Evolutionary conservation across 352 stramenopile genomes (phyloP).

Genomic region (Phytophthora meadii): DNA sequence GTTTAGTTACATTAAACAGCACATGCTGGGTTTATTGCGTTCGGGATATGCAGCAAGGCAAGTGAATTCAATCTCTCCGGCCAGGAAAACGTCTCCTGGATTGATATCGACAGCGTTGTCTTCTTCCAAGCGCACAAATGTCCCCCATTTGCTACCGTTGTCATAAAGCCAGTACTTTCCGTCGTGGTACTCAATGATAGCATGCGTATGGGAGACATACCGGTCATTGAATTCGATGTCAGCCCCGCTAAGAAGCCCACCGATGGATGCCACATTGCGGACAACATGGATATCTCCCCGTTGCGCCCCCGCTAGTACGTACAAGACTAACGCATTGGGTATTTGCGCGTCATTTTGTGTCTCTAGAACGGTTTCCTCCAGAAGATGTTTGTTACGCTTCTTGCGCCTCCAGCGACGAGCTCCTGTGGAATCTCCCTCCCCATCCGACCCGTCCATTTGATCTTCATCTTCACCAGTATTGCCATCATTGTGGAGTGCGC

Average conservation of each 20-base stretch:
- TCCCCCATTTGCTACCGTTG: conserved; percentile 70
- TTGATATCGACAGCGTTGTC: conserved; percentile 69
- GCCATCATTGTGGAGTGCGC: conserved; percentile 20
- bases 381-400: conserved; percentile 75
- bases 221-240: conserved; percentile 79
- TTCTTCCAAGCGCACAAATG: conserved; percentile 77
- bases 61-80: conserved; percentile 81
- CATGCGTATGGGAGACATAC: conserved; percentile 63
- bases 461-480: conserved; percentile 27
- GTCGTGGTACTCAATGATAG: conserved; percentile 79
- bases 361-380: conserved; percentile 66
- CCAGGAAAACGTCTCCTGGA: conserved; percentile 73
- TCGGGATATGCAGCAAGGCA: conserved; percentile 70
- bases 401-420: conserved; percentile 72
- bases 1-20: conserved; percentile 49
- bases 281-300: conserved; percentile 83
- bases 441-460: conserved; percentile 11
- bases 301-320: conserved; percentile 80
- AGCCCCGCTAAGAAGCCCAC: conserved; percentile 54
- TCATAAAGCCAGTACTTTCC: conserved; percentile 80
- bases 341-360: conserved; percentile 60
- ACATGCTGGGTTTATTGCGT: conserved; percentile 62
- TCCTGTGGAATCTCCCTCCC: conserved; percentile 20
- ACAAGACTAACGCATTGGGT: conserved; percentile 69
- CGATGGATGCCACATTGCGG: conserved; percentile 66